Conservation (phyloP, 352 stramenopile species). For the Globisporangium perplexum region DNA sequence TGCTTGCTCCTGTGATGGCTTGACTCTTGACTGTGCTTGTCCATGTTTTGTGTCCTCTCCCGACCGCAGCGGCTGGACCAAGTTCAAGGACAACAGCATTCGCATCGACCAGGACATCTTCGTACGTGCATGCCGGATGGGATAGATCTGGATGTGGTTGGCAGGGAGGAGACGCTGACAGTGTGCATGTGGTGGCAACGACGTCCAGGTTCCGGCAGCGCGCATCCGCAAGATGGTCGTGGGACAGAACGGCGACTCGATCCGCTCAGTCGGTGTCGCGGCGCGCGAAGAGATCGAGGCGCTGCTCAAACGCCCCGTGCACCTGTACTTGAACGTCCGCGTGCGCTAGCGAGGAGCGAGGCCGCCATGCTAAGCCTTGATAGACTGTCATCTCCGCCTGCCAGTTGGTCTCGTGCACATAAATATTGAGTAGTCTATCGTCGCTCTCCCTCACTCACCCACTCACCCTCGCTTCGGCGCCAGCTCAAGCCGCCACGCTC, state of each 20-base stretch:
- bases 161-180: neutral
- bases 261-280: constrained; percentile 65
- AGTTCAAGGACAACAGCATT: constrained; percentile 81
- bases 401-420: neutral
- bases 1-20: neutral
- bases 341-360: constrained; percentile 37
- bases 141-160: neutral
- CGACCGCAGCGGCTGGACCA: constrained; percentile 61
- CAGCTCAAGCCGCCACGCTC: constrained; percentile 33
- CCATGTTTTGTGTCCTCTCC: neutral
- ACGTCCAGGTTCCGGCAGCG: constrained; percentile 51
- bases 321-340: constrained; percentile 84
- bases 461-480: neutral
- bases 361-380: neutral
- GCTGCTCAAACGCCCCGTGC: constrained; percentile 61
- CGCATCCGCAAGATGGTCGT: constrained; percentile 79
- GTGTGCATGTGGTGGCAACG: neutral
- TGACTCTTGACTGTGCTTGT: neutral
- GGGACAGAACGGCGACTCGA: constrained; percentile 70
- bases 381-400: neutral
- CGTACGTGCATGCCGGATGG: constrained; percentile 32
- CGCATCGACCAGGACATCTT: constrained; percentile 88
- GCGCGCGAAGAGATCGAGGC: constrained; percentile 72
- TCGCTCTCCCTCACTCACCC: neutral
- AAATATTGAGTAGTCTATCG: neutral